Evolutionary conservation across 73 alveolate genomes (phyloP), one percentile per base, ranked within the genome.

Genomic region (Paramecium caudatum): DNA sequence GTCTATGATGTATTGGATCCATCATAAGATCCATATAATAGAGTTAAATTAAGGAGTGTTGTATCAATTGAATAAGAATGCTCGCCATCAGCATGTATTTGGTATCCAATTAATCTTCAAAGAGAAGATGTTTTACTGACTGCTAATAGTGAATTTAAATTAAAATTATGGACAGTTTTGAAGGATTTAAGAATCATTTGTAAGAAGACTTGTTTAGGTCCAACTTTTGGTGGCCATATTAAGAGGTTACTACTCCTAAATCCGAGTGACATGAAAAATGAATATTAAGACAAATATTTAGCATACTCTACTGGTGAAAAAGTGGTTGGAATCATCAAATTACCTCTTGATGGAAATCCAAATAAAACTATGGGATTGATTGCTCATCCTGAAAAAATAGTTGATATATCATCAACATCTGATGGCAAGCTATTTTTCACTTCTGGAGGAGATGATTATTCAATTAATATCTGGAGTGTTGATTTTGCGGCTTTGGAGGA

Each of bases 341-440:
- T 98, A 46, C 99, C 99, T 13, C 92, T 98, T 19, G 99, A 98
- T 90, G 99, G 99, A 7, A 98, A 98, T 91, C 99, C 99, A 47
- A 96, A 94, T 90, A 96, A 97, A 91, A 94, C 98, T 33, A 97
- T 98, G 99, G 99, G 99, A 36, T 96, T 98, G 3, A 96, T 98
- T 48, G 99, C 99, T 32, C 99, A 98, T 91, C 99, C 99, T 43
- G 98, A 96, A 10, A 92, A 95, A 61, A 96, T 98, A 16, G 96
- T 94, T 68, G 99, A 97, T 85, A 91, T 98, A 36, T 94, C 97
- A 43, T 96, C 96, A 1, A 94, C 99, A 43, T 90, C 95, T 55
- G 99, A 97, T 94, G 97, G 98, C 4, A 97, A 97, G 78, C 93
- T 91, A 93, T 90, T 98, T 21, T 98, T 98, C 92, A 97, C 99